A percentile compares a stretch with the other conserved stretches of the same genome.
Conservation (phyloP, 78 protist species). For the Protostelium mycophagum region DNA sequence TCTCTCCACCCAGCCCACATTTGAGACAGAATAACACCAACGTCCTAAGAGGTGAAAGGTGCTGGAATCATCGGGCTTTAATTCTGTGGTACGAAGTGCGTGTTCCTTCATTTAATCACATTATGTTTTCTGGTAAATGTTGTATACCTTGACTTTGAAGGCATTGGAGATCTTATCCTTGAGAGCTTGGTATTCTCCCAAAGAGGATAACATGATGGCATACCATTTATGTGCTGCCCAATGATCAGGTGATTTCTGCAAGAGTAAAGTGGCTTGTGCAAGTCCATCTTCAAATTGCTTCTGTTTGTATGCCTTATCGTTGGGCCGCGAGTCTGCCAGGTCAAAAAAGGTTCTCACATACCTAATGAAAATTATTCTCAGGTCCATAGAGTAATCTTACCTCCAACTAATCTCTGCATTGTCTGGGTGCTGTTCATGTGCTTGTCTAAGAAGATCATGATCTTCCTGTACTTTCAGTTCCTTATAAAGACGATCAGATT, state of each 20-base stretch:
- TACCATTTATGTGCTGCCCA: slow-evolving; percentile 17
- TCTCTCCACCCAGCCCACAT: slow-evolving; percentile 20
- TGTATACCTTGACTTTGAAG: background rate
- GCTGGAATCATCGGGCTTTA: slow-evolving; percentile 15
- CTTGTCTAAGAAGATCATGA: too few relatives aligned
- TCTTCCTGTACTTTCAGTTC: too few relatives aligned
- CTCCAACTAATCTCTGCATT: too few relatives aligned
- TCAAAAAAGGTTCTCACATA: background rate
- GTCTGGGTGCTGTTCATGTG: too few relatives aligned
- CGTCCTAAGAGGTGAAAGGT: slow-evolving; percentile 5
- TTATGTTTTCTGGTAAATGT: background rate
- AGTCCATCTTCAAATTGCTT: background rate
- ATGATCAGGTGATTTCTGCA: background rate
- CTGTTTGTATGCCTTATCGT: background rate
- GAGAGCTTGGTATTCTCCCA: slow-evolving; percentile 9
- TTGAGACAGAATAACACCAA: slow-evolving; percentile 5
- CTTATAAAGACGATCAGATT: too few relatives aligned
- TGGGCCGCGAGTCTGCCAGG: background rate
- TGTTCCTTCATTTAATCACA: slow-evolving; percentile 2
- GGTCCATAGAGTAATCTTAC: too few relatives aligned
- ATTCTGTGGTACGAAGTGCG: background rate
- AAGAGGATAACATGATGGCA: slow-evolving; percentile 4
- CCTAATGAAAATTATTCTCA: too few relatives aligned
- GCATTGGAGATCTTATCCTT: slow-evolving; percentile 30
- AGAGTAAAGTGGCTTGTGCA: background rate